Conservation (phyloP, 2,329 filamentous ascomycete genomes). For the Blastomyces silverae region DNA sequence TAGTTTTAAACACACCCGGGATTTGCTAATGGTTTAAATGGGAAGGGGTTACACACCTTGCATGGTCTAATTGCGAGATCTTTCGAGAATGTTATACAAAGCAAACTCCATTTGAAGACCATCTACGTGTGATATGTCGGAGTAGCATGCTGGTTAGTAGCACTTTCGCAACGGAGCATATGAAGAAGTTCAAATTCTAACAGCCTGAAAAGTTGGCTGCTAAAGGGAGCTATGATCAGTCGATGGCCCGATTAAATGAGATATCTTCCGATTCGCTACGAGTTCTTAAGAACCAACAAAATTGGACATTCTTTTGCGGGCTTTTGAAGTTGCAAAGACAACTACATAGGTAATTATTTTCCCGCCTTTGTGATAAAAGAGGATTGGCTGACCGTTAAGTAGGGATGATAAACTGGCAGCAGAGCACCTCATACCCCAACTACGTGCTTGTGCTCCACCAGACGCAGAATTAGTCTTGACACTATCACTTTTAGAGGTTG, state of each 20-base stretch:
- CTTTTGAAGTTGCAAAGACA: conserved; percentile 39
- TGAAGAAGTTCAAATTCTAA: conserved; percentile 14
- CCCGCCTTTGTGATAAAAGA: background rate
- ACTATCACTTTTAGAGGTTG: conserved; percentile 54
- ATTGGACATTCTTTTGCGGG: conserved; percentile 40
- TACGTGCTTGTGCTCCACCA: conserved; percentile 47
- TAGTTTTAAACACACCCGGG: background rate
- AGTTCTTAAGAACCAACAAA: conserved; percentile 68
- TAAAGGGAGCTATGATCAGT: conserved; percentile 64
- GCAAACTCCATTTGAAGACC: conserved; percentile 66
- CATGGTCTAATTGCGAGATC: conserved; percentile 58
- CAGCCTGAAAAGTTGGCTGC: conserved; percentile 47
- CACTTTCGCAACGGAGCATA: background rate
- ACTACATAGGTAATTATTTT: conserved; percentile 36
- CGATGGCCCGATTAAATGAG: conserved; percentile 53
- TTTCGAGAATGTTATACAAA: conserved; percentile 66
- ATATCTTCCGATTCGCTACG: conserved; percentile 58
- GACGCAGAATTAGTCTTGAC: conserved; percentile 57
- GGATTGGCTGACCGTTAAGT: conserved; percentile 6
- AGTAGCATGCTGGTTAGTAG: conserved; percentile 54
- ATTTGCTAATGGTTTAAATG: conserved; percentile 28
- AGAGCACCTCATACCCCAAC: conserved; percentile 51
- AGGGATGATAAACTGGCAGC: conserved; percentile 54
- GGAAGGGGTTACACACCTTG: conserved; percentile 48
- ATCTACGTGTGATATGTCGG: conserved; percentile 65